phyloP scores from a whole-genome alignment of 2,329 filamentous ascomycete species.

The Claviceps lovelessii region DNA sequence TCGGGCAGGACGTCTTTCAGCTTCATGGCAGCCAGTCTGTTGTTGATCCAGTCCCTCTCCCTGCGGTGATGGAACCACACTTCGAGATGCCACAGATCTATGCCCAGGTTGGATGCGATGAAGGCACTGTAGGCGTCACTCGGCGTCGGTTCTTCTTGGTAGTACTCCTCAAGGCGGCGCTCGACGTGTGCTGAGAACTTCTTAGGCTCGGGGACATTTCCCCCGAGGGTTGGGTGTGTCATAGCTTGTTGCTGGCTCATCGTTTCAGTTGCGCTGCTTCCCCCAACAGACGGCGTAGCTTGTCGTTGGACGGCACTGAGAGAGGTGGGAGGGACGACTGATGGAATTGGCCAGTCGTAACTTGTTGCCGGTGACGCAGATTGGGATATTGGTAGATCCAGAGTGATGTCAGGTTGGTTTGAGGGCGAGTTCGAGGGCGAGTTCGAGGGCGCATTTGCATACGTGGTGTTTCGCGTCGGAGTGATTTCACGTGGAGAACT shows the following conservation, averaged over 20 bases:
- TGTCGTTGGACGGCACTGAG: slow-evolving; percentile 11
- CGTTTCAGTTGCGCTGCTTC: slow-evolving; percentile 17
- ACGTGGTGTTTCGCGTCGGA: background rate
- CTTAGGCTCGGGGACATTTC: slow-evolving; percentile 28
- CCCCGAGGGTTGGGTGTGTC: slow-evolving; percentile 24
- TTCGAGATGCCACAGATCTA: slow-evolving; percentile 36
- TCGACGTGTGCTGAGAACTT: slow-evolving; percentile 35
- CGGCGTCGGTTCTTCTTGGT: slow-evolving; percentile 31
- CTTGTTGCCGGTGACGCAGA: slow-evolving; percentile 12
- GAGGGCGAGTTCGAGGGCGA: background rate
- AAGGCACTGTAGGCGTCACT: slow-evolving; percentile 36
- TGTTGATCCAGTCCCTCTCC: slow-evolving; percentile 31
- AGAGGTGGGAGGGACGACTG: slow-evolving; percentile 13
- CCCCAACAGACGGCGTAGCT: slow-evolving; percentile 9
- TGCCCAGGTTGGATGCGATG: slow-evolving; percentile 38
- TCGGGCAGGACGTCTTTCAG: slow-evolving; percentile 22
- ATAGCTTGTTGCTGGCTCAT: slow-evolving; percentile 31
- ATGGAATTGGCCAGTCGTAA: slow-evolving; percentile 8
- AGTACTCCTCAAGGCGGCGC: slow-evolving; percentile 38
- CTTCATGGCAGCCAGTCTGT: slow-evolving; percentile 30
- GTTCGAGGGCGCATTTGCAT: background rate
- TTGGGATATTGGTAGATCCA: slow-evolving; percentile 8
- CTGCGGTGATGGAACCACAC: slow-evolving; percentile 42
- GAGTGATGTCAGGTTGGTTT: slow-evolving; percentile 11
- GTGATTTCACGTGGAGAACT: background rate